Base-by-base conservation (phyloP, 2,329 filamentous ascomycete genomes). In the Fusarium goolgardi region DNA sequence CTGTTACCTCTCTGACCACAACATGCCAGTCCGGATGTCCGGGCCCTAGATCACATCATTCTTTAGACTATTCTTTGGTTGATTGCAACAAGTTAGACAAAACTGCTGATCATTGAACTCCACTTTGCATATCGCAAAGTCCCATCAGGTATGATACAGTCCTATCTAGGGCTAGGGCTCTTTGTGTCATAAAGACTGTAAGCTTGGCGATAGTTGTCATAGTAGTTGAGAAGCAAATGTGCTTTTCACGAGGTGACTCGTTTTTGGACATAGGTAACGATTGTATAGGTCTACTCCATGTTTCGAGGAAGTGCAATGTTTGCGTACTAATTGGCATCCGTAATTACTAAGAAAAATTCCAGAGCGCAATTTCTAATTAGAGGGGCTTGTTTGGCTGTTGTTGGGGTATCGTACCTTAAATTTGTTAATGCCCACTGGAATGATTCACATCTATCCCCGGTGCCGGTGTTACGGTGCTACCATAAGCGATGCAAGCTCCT, bases 91-190 rank as follows among this genome's bases (percentile, higher is more conserved):
- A 37, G 34, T 34, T 45, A 16, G 21, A 29, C 15, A n/a, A 58
- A 58, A 21, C 32, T 40, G 32, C 32, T 58, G 49, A 45, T 58
- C 32, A 4, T 15, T 21, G 12, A n/a, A 32, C 40, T 20, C 55
- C 49, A 32, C 40, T 55, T 57, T 34, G 15, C 16, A 12, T 13
- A 31, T 41, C 29, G 10, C 25, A 15, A 21, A 55, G 21, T 50
- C 23, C 15, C 29, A 49, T 40, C 20, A 50, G 21, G 18, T 37
- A 35, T 32, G 31, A 18, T 34, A 37, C n/a, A 25, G 23, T 37
- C 31, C 20, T 54, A 25, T 44, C 32, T 58, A 55, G 55, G 55
- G 49, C 50, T 55, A 45, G 40, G 55, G 49, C 39, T 55, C 55
- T 18, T 55, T 23, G 29, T 29, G 12, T 20, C 29, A 35, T 34